Evolutionary conservation across 768 basidiomycete genomes (phyloP).

Genomic region (Boletus rubescentipes): DNA sequence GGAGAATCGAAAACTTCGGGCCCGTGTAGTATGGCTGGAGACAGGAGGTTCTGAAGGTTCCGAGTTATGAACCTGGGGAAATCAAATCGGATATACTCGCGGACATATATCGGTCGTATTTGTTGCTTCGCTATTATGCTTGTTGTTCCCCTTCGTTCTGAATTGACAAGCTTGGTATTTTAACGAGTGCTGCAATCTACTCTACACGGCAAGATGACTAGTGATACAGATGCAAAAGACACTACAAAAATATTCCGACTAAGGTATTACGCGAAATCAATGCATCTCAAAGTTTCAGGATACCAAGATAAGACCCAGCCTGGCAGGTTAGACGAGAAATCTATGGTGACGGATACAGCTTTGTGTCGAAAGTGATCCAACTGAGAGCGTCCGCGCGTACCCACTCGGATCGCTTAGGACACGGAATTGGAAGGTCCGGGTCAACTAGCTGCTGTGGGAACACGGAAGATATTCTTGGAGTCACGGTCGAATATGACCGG

Average conservation of each 20-base stretch:
- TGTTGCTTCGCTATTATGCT: conserved; percentile 13
- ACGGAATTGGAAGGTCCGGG: conserved; percentile 56
- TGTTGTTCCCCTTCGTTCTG: conserved; percentile 7
- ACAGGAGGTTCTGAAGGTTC: conserved; percentile 35
- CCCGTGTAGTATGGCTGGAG: conserved; percentile 36
- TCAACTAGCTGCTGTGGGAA: conserved; percentile 46
- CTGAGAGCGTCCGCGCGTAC: conserved; percentile 43
- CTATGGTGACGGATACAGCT: conserved; percentile 17
- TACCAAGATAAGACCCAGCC: conserved; percentile 3
- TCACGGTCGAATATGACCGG: conserved; percentile 14
- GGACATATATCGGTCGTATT: conserved; percentile 5
- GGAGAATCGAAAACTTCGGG: conserved; percentile 56
- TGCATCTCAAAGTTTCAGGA: background rate
- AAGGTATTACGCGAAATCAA: background rate
- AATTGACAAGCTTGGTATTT: conserved; percentile 7
- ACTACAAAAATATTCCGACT: background rate
- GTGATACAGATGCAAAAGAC: conserved; percentile 8
- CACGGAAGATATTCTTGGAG: conserved; percentile 15
- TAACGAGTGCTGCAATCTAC: conserved; percentile 1
- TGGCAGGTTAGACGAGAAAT: background rate
- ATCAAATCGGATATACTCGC: conserved; percentile 11
- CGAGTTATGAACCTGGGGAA: conserved; percentile 27
- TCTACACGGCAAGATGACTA: conserved; percentile 4
- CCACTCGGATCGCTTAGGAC: conserved; percentile 52
- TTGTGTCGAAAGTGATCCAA: conserved; percentile 24